Evolutionary conservation across 495 filamentous ascomycete species (phyloP).

Genomic region (Aspergillus ostianus): DNA sequence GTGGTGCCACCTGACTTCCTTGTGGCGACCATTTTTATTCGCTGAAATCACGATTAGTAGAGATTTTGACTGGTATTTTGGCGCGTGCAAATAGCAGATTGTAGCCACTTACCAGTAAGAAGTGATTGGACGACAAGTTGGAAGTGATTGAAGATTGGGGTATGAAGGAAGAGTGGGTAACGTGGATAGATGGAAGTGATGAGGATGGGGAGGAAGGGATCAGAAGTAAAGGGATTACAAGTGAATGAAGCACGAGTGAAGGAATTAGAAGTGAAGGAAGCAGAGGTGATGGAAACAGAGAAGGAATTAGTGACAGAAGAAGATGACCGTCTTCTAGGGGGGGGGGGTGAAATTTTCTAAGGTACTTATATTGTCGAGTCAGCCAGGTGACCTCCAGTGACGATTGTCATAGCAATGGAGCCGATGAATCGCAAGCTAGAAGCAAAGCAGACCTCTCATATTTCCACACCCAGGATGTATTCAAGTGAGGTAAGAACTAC

Average conservation of each 20-base stretch:
- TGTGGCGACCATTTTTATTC: conserved; percentile 4
- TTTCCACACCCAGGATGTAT: no score
- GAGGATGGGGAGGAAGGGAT: background rate
- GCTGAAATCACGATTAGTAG: conserved; percentile 1
- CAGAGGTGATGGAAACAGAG: no score
- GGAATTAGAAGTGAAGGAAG: no score
- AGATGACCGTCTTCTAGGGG: background rate
- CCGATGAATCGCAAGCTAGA: background rate
- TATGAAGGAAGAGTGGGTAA: background rate
- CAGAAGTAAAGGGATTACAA: background rate
- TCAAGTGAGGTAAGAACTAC: no score
- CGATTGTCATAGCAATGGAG: background rate
- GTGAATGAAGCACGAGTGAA: no score
- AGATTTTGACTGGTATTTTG: background rate
- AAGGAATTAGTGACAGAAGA: no score
- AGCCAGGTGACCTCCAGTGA: background rate
- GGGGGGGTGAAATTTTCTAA: no score
- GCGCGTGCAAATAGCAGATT: no score
- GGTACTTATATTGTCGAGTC: background rate
- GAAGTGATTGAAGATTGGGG: background rate
- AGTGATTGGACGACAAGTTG: background rate
- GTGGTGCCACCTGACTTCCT: background rate
- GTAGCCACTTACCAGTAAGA: background rate
- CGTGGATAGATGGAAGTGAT: background rate
- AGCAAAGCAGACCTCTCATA: no score